Conservation (phyloP, 2,329 filamentous ascomycete species). For the Diaporthe amygdali region DNA sequence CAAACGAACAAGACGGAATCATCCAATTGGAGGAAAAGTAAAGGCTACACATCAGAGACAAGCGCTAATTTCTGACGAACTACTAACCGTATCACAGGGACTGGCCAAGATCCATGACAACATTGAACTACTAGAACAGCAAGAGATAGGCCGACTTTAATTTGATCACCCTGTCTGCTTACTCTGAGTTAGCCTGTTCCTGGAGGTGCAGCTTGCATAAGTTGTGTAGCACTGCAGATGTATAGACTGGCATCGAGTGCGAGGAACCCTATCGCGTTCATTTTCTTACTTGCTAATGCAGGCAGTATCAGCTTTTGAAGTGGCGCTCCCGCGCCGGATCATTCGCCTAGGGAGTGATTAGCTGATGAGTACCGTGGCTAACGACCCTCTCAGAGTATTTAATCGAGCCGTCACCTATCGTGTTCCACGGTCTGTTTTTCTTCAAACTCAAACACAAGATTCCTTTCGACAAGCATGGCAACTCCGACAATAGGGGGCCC, state of each 20-base stretch:
- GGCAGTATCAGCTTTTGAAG: neutral
- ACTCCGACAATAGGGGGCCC: neutral
- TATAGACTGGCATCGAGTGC: neutral
- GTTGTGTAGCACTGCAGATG: neutral
- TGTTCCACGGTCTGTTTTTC: neutral
- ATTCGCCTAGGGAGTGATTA: neutral
- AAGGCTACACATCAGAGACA: no score
- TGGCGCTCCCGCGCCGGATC: neutral
- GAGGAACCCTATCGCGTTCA: slow-evolving; percentile 8
- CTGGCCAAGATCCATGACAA: neutral
- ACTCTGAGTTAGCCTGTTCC: neutral
- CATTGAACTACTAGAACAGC: no score
- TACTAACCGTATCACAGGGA: neutral
- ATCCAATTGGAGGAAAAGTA: neutral
- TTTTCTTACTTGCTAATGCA: neutral
- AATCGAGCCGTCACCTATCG: neutral
- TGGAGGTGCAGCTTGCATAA: neutral
- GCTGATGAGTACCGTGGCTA: neutral
- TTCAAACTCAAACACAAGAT: neutral
- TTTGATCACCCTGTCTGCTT: neutral
- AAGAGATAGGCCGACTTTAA: neutral
- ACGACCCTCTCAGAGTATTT: neutral
- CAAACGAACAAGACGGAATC: neutral
- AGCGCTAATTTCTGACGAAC: no score
- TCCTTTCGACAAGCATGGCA: neutral